Evolutionary conservation across 2,329 filamentous ascomycete genomes (phyloP), one percentile per base, ranked within the genome.

Genomic region (Xylariaceae sp.): DNA sequence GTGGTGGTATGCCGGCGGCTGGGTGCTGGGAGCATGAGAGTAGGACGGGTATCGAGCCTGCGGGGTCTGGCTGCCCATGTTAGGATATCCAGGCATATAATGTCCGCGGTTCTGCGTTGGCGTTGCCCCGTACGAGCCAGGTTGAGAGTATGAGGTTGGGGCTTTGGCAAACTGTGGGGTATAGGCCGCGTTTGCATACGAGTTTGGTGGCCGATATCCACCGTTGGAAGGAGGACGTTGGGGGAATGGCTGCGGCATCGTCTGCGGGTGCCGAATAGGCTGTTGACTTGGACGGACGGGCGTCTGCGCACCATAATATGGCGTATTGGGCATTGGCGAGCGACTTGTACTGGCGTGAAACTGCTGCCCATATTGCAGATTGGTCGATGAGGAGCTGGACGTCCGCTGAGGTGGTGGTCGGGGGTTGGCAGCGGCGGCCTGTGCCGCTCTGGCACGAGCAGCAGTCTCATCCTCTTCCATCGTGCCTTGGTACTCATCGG

Each of bases 391-490:
- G 44, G 49, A 70, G 68, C 18, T 64, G 51, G 29, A 51, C 31
- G 47, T 37, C 44, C 61, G 52, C 44, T 32, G 65, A 49, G 35
- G 57, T 46, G 46, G 57, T 59, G 26, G 65, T 11, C 52, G 46
- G 8, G 61, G 19, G 53, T 58, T 28, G 52, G 60, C 42, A 57
- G 67, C 7, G 42, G 51, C 29, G 57, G 54, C 36, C 59, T 62
- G 46, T 58, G 53, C 30, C 40, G 67, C 49, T 25, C 72, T 66
- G 28, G 68, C 65, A 27, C 75, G 72, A 19, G 70, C 56, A 25
- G 72, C 73, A 24, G 69, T 69, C 44, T 87, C 82, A 46, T 94
- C 87, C 47, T 90, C 85, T 47, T 93, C 87, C 75, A 93, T 80
- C 4, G 82, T 76, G 4, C 88, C 88, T 42, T 73, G 75, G 56